Base-by-base conservation (phyloP, 352 stramenopile genomes). In the Phytophthora cryptogea region DNA sequence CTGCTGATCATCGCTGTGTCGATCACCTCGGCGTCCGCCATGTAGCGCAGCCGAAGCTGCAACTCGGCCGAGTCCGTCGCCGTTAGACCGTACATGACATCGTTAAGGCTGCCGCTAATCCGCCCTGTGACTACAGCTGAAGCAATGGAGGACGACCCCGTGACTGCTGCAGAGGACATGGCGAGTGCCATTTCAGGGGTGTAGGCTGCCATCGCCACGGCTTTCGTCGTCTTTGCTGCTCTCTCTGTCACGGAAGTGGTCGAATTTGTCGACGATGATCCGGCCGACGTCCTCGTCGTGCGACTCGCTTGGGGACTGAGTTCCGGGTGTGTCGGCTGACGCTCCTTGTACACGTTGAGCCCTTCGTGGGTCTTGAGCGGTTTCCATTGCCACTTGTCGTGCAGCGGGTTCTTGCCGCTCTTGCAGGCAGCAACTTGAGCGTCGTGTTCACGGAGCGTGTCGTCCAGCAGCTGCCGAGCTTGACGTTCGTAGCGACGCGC, bases 81-180 rank as follows among this genome's bases (percentile, higher is more conserved):
- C 10, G 54, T n/a, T 35, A 80, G 52, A 10, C 74, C 74, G 42
- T 73, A 77, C 46, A 81, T 66, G 36, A 66, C 55, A 51, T 81
- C 71, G 36, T 57, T 62, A 6, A 83, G 46, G 26, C 33, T 51
- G 5, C 74, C 74, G 0, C 60, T 17, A 10, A 80, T 17, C 6
- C 72, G 59, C 1, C 74, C 74, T 8, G 59, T 66, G 32, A 78
- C 42, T 3, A 61, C 48, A 3, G 68, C 45, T 2, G 68, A 66
- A 14, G 49, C 46, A 16, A 60, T 37, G 14, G 62, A 51, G 13
- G 50, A 66, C 26, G 51, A 56, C 1, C 51, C 50, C 0, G 49
- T 41, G 5, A 54, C 39, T 11, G 37, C 55, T 27, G 20, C 31
- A 36, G 51, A 54, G 11, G 55, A 70, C 40, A 27, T 20, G 0